Percentiles rank a stretch among this genome's conserved stretches.
Conservation (phyloP, 2,329 filamentous ascomycete genomes). For the Fusarium lateritium region DNA sequence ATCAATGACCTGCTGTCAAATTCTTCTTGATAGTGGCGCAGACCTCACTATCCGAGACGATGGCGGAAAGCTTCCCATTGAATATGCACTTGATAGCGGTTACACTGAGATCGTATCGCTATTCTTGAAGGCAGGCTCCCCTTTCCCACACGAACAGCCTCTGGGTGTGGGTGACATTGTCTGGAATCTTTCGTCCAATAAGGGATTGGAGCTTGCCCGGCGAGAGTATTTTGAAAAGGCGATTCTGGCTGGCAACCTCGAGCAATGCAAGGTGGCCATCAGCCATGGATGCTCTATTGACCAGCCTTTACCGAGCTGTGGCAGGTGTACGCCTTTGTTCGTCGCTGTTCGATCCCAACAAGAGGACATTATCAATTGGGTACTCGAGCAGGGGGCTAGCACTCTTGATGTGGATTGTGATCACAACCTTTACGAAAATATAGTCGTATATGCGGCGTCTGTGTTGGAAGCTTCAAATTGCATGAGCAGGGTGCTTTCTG, state of each 20-base stretch:
- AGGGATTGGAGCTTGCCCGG: background rate
- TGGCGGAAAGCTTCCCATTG: background rate
- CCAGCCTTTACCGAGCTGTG: background rate
- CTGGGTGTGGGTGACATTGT: background rate
- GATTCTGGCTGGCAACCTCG: background rate
- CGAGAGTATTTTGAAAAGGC: background rate
- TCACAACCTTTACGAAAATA: background rate
- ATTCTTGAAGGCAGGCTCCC: background rate
- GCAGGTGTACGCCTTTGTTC: background rate
- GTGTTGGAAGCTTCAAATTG: background rate
- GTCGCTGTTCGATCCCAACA: background rate
- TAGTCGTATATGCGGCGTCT: background rate
- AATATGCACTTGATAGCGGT: background rate
- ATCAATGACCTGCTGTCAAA: background rate
- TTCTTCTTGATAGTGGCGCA: background rate
- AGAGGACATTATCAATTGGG: background rate
- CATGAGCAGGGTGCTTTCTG: background rate
- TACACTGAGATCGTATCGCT: background rate
- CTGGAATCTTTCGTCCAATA: background rate
- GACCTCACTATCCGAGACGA: background rate
- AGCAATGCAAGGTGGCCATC: background rate
- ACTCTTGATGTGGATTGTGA: background rate
- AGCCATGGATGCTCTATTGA: background rate
- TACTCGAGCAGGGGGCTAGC: background rate
- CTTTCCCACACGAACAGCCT: background rate